Percentiles rank a stretch among this genome's conserved stretches.
Evolutionary conservation across 371 early-diverging fungal species (phyloP).

Genomic region (Sanchytrium tribonematis): DNA sequence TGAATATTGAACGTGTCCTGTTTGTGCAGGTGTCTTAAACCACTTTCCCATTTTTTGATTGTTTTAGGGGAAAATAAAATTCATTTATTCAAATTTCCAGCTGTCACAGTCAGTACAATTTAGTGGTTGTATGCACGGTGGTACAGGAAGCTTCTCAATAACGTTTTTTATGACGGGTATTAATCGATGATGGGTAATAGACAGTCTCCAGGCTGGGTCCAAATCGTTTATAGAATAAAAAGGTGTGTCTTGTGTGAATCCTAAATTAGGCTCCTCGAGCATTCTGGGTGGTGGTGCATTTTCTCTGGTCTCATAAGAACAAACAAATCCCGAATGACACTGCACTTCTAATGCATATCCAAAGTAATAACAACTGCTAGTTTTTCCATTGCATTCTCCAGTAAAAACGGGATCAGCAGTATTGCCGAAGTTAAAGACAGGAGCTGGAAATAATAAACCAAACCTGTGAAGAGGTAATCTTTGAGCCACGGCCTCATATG

Average conservation of each 20-base stretch:
- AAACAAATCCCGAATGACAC: slow-evolving; percentile 17
- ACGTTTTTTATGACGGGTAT: not conserved
- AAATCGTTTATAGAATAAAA: not conserved
- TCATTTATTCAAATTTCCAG: not conserved
- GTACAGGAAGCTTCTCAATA: not conserved
- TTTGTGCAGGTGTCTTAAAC: not conserved
- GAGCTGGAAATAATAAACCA: slow-evolving; percentile 32
- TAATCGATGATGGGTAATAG: not conserved
- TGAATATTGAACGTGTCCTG: not conserved
- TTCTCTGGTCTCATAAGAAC: not conserved
- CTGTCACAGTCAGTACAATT: not conserved
- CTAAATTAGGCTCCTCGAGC: not conserved
- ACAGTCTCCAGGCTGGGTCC: not conserved
- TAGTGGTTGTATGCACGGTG: not conserved
- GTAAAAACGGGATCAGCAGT: slow-evolving; percentile 71
- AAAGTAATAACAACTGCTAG: slow-evolving; percentile 48
- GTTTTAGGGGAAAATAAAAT: no score
- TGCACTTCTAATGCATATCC: slow-evolving; percentile 65
- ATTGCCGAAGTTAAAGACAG: slow-evolving; percentile 74
- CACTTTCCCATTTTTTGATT: not conserved
- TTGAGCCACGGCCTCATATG: slow-evolving; percentile 71
- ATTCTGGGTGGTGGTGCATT: not conserved
- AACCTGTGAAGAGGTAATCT: slow-evolving; percentile 39
- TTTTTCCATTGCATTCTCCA: slow-evolving; percentile 51
- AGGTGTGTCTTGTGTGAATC: not conserved